phyloP scores from a whole-genome alignment of 805 yeast species.

The Lipomyces yamadae region DNA sequence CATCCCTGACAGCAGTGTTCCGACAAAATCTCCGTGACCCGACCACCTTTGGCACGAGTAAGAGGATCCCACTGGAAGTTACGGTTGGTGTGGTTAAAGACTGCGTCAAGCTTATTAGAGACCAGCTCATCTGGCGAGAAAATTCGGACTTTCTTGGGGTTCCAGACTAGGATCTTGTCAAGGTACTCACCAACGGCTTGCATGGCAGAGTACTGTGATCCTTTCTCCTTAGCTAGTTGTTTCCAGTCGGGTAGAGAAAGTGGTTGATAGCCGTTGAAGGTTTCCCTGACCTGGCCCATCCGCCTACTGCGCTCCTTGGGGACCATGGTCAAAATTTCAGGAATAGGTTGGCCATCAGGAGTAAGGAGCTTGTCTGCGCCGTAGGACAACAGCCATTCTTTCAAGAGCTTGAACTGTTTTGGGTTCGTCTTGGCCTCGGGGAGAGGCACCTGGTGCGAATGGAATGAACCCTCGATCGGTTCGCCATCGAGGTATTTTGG shows the following conservation, averaged over 20 bases:
- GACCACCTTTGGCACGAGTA: conserved; percentile 35
- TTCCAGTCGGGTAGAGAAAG: conserved; percentile 37
- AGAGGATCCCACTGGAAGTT: conserved; percentile 36
- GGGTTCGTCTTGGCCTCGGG: conserved; percentile 34
- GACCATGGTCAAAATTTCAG: conserved; percentile 27
- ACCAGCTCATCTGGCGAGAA: conserved; percentile 39
- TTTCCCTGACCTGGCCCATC: conserved; percentile 37
- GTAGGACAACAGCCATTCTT: conserved; percentile 35
- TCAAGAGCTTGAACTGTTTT: conserved; percentile 32
- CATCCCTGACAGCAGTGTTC: conserved; percentile 40
- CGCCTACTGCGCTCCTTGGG: conserved; percentile 31
- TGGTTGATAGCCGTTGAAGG: conserved; percentile 32
- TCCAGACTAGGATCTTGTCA: conserved; percentile 27
- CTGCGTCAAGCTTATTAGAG: conserved; percentile 39
- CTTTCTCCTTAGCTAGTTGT: conserved; percentile 32
- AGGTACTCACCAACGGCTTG: conserved; percentile 34
- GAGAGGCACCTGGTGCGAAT: conserved; percentile 39
- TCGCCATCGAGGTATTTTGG: conserved; percentile 34
- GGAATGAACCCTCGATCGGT: conserved; percentile 38
- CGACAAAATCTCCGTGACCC: conserved; percentile 37
- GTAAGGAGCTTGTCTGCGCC: conserved; percentile 30
- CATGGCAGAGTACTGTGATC: conserved; percentile 32
- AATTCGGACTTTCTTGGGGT: conserved; percentile 32
- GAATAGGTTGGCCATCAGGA: conserved; percentile 29
- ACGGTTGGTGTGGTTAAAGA: conserved; percentile 33